Base-by-base conservation (phyloP, 352 stramenopile species). In the Phytophthora litchii region DNA sequence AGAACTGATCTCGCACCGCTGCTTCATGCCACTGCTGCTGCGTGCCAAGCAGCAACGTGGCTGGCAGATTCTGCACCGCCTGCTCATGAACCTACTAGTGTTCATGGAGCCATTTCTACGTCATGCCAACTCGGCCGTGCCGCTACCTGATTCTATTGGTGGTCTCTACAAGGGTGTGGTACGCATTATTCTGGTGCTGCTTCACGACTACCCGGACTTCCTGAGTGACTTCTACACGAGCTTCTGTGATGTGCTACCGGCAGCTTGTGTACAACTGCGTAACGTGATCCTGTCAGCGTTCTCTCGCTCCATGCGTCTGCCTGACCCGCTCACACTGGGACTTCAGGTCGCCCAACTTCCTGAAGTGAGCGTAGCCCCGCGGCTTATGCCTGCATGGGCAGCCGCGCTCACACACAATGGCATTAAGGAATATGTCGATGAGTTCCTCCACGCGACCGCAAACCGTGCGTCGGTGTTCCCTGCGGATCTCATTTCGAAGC, bases 121-220 rank as follows among this genome's bases (percentile, higher is more conserved):
- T 34, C 83, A 95, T 44, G 87, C 88, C 29, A 89, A 92, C 54
- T 86, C 95, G 64, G 25, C 54, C 21, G 59, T 81, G 38, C 69
- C 80, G 16, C 76, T 99, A 46, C 89, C 84, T 25, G 82, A 95
- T 48, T 91, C 95, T 14, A 93, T 99, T 32, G 91, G 94, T 14
- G 82, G 92, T 48, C 80, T 99, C 47, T 99, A 99, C 83, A 98
- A 99, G 77, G 97, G 97, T 56, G 92, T 91, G n/a, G 79, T 99
- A 16, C 94, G 97, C 54, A 97, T 99, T 40, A 87, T 99, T 42
- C 63, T 99, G 35, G 96, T 99, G 53, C 74, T 99, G 14, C 75
- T 99, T 47, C 97, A 99, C 71, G 97, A 99, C 72, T 99, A 99
- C 70, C 97, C 97, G 10, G 94, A 98, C 59, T 99, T 99, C 65